phyloP scores from a whole-genome alignment of 164 flowering plant genomes.

The Tinospora cordifolia region DNA sequence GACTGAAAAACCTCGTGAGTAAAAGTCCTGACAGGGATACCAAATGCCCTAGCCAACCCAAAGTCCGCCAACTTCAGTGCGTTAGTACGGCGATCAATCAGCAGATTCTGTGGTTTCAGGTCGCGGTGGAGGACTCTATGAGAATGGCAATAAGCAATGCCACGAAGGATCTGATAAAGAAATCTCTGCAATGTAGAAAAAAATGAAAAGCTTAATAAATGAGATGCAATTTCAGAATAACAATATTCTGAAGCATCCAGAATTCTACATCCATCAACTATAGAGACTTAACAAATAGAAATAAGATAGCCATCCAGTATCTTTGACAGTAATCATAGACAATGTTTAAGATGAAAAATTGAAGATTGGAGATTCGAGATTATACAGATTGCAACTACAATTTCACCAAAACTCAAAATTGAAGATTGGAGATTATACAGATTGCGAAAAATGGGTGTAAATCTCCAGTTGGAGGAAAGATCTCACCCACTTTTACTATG shows the following conservation, averaged over 20 bases:
- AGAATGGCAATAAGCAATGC: slow-evolving; percentile 90
- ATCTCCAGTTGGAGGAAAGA: slow-evolving; percentile 19
- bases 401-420: background rate
- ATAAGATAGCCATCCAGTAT: background rate
- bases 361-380: background rate
- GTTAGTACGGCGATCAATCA: slow-evolving; percentile 84
- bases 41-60: slow-evolving; percentile 95
- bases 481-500: slow-evolving; percentile 60
- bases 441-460: background rate
- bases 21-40: slow-evolving; percentile 91
- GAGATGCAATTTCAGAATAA: background rate
- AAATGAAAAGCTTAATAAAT: background rate
- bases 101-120: slow-evolving; percentile 85
- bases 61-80: slow-evolving; percentile 90
- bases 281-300: background rate
- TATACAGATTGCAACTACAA: background rate
- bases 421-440: background rate
- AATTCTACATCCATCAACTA: background rate
- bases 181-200: slow-evolving; percentile 47
- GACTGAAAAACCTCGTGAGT: slow-evolving; percentile 71
- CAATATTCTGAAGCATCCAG: background rate
- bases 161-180: slow-evolving; percentile 88
- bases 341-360: background rate
- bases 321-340: background rate
- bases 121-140: slow-evolving; percentile 94